These are phyloP conservation scores for Kodamaea jinghongensis DNA, from an alignment of 805 yeast genomes.

Conservation along the genomic window DNA sequence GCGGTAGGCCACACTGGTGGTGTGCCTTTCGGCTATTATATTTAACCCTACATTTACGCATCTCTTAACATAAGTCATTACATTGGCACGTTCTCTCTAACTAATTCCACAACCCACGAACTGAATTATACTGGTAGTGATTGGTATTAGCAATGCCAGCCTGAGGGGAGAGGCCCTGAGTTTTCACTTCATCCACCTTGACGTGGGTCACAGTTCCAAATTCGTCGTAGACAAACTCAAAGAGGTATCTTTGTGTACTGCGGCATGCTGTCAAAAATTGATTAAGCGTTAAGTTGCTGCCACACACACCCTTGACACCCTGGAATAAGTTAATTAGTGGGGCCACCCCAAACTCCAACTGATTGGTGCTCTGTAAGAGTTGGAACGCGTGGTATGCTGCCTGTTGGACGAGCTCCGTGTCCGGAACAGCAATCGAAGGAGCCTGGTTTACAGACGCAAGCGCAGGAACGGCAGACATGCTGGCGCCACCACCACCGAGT, in stretches of 20 bases:
- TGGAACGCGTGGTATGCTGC: constrained; percentile 43
- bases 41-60: too few relatives aligned
- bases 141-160: not conserved
- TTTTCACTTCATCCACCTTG: constrained; percentile 21
- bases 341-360: constrained; percentile 35
- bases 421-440: constrained; percentile 10
- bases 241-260: constrained; percentile 28
- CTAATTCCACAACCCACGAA: constrained; percentile 3
- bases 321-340: constrained; percentile 34
- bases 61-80: too few relatives aligned
- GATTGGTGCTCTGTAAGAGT: constrained; percentile 32
- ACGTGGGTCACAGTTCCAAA: constrained; percentile 44
- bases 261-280: constrained; percentile 28
- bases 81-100: too few relatives aligned
- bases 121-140: constrained; percentile 1
- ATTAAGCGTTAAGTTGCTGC: constrained; percentile 29
- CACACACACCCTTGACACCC: constrained; percentile 26
- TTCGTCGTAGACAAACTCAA: constrained; percentile 46
- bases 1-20: too few relatives aligned
- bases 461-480: too few relatives aligned
- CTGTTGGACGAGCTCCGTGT: constrained; percentile 37
- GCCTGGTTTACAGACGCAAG: too few relatives aligned
- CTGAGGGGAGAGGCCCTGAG: not conserved
- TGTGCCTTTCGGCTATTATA: too few relatives aligned
- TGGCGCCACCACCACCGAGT: too few relatives aligned